These are phyloP conservation scores for Erythrophleum fordii DNA, from an alignment of 306 rosid species.

Conservation along the genomic window DNA sequence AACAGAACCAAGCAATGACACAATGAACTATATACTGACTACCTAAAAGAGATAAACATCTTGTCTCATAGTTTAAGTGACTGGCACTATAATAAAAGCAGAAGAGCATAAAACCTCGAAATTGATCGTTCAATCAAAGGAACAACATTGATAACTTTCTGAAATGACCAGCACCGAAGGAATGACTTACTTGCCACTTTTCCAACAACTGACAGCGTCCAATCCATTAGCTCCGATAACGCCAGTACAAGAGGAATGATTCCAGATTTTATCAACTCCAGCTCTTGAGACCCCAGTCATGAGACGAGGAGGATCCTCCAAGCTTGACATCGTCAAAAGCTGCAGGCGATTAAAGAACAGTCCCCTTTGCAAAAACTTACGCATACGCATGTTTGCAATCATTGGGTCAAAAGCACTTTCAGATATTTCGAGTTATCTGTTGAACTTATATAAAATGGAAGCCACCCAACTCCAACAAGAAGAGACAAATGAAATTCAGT, in stretches of 20 bases:
- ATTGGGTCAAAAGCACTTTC: slow-evolving; percentile 4
- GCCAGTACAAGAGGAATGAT: slow-evolving; percentile 20
- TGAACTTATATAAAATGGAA: not conserved
- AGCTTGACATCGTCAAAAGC: slow-evolving; percentile 4
- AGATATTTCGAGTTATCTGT: not conserved
- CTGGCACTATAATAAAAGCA: not conserved
- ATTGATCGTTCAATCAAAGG: not conserved
- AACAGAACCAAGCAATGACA: slow-evolving; percentile 22
- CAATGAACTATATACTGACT: slow-evolving; percentile 2
- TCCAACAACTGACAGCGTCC: slow-evolving; percentile 29
- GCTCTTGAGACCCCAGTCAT: slow-evolving; percentile 21
- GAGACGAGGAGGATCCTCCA: slow-evolving; percentile 22
- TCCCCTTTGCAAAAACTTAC: slow-evolving; percentile 26
- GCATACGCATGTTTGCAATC: slow-evolving; percentile 25
- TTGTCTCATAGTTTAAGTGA: not conserved
- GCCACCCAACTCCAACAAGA: not conserved
- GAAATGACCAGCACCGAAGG: not conserved
- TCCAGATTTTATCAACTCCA: slow-evolving; percentile 17
- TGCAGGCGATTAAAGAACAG: slow-evolving; percentile 22
- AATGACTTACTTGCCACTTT: slow-evolving; percentile 16
- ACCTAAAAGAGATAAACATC: slow-evolving; percentile 17
- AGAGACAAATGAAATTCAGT: not conserved
- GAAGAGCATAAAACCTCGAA: not conserved
- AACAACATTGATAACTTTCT: not conserved
- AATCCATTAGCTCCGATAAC: slow-evolving; percentile 11